A percentile compares a stretch with the other conserved stretches of the same genome.
phyloP scores from a whole-genome alignment of 2,329 filamentous ascomycete species.

The Aureobasidium vineae region DNA sequence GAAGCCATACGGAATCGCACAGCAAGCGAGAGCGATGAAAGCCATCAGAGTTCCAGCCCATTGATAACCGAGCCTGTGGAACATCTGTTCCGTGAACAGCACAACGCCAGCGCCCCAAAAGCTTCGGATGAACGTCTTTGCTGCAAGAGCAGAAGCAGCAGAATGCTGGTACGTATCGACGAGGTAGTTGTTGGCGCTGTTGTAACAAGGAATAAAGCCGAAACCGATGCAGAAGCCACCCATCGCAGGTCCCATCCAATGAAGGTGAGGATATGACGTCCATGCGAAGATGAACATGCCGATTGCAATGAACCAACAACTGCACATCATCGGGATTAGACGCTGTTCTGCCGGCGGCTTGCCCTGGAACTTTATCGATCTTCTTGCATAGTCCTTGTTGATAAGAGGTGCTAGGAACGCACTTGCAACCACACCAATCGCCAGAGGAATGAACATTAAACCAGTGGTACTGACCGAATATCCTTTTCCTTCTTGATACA shows the following conservation, averaged over 20 bases:
- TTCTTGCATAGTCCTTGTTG: slow-evolving; percentile 74
- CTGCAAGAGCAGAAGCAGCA: slow-evolving; percentile 57
- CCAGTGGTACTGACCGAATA: slow-evolving; percentile 72
- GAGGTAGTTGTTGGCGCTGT: slow-evolving; percentile 29
- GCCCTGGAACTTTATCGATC: slow-evolving; percentile 63
- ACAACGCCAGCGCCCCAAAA: slow-evolving; percentile 40
- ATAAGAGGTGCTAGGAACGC: slow-evolving; percentile 57
- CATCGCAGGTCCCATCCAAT: slow-evolving; percentile 64
- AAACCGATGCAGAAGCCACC: slow-evolving; percentile 38
- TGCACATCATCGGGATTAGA: slow-evolving; percentile 68
- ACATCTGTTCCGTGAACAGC: slow-evolving; percentile 42
- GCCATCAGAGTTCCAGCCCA: slow-evolving; percentile 45
- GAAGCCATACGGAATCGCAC: slow-evolving; percentile 78
- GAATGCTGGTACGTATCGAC: slow-evolving; percentile 69
- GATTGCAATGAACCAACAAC: slow-evolving; percentile 60
- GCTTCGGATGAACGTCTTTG: slow-evolving; percentile 43
- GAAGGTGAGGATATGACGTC: slow-evolving; percentile 63
- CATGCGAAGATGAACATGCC: slow-evolving; percentile 68
- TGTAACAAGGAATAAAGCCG: slow-evolving; percentile 39
- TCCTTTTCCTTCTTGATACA: slow-evolving; percentile 78
- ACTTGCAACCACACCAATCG: slow-evolving; percentile 66
- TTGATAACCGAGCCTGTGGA: slow-evolving; percentile 37
- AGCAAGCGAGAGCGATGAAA: slow-evolving; percentile 74
- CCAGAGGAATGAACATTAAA: slow-evolving; percentile 83
- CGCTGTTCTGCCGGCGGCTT: slow-evolving; percentile 74